Percentiles rank a stretch among this genome's conserved stretches.
These are phyloP conservation scores for Xylaria bambusicola DNA, from an alignment of 495 filamentous ascomycete species.

Conservation along the genomic window DNA sequence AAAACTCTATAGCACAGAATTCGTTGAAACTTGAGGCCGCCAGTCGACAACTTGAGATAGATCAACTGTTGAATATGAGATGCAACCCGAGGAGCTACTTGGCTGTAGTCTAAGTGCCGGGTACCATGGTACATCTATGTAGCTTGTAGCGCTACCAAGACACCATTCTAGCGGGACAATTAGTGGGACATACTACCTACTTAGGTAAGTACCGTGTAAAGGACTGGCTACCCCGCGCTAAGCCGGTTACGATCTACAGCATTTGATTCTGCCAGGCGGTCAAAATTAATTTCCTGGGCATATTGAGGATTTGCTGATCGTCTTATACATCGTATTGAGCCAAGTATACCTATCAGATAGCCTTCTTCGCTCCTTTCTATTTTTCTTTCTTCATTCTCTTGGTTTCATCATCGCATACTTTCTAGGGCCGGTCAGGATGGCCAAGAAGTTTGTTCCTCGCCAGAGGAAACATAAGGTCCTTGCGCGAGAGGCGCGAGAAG, in stretches of 20 bases:
- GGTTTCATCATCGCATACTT: slow-evolving; percentile 1
- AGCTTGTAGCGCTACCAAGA: no score
- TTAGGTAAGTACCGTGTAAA: neutral
- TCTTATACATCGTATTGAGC: slow-evolving; percentile 1
- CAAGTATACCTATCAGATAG: neutral
- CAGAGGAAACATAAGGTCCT: slow-evolving; percentile 76
- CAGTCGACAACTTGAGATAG: no score
- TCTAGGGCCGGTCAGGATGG: slow-evolving; percentile 54
- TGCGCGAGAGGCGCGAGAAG: slow-evolving; percentile 49
- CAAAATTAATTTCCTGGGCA: slow-evolving; percentile 38
- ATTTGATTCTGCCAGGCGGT: slow-evolving; percentile 48
- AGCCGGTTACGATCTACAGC: neutral
- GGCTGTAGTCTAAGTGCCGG: neutral
- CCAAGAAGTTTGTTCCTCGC: slow-evolving; percentile 68
- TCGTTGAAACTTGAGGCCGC: no score
- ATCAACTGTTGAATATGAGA: no score
- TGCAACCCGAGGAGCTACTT: no score
- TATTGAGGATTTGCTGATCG: neutral
- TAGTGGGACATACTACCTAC: no score
- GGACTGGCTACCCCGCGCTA: slow-evolving; percentile 28
- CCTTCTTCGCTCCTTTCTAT: no score
- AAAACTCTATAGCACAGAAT: no score
- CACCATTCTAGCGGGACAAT: no score
- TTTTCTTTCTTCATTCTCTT: neutral
- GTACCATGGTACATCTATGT: no score